Base-by-base conservation (phyloP, 371 early-diverging fungal genomes). In the Circinella minor region DNA sequence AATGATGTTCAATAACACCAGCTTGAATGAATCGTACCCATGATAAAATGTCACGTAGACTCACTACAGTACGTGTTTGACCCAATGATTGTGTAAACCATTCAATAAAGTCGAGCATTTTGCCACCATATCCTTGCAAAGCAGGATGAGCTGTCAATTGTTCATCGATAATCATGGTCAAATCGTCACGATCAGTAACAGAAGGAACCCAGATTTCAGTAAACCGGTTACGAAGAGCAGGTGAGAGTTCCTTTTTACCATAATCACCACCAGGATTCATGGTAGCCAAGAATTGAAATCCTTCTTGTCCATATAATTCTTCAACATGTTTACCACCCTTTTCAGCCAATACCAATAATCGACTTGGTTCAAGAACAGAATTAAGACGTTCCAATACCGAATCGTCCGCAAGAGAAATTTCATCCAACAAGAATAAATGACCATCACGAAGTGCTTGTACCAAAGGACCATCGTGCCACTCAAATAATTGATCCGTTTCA, bases 191-290 rank as follows among this genome's bases (percentile, higher is more conserved):
- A 72, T 94, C 94, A 2, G 88, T 87, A 4, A 97, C 91, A 27
- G 92, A 85, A 6, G 96, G 95, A 0, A 97, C 98, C 98, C 98
- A 99, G 15, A 99, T 92, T 77, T 99, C 99, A 3, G 99, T 99
- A 80, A 99, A 99, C 73, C 99, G 93, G 80, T 99, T 99, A 65
- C 99, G 91, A 61, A 99, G 89, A 4, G 99, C 99, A 46, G 99
- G 99, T n/a, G 96, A 95, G 14, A 99, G 89, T 80, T 99, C 99
- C 84, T 97, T 98, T 85, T 99, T 99, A 65, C 99, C 99, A 82
- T 97, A 98, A 81, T 99, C 99, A 65, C 98, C 99, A 67, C 99
- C 98, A 11, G 99, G 99, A 82, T 99, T 99, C 99, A 99, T 99
- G 3, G 99, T 99, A n/a, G 99, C 99, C 63, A 99, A 80, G 77